Conservation (phyloP, 164 flowering plant species). For the Chloranthus sessilifolius region DNA sequence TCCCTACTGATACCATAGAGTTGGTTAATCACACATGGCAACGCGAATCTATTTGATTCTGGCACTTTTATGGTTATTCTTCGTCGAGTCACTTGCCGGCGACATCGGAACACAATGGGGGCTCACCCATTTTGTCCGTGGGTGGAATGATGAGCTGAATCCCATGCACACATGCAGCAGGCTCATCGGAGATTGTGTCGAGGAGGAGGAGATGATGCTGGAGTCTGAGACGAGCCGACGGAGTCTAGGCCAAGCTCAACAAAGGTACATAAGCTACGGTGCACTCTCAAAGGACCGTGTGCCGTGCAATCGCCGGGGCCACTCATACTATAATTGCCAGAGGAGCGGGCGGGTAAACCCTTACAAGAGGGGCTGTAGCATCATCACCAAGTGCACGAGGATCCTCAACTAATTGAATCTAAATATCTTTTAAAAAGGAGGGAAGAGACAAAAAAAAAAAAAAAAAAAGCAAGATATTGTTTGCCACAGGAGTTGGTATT, state of each 20-base stretch:
- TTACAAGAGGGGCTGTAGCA: slow-evolving; percentile 37
- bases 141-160: not conserved
- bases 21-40: too few species aligned
- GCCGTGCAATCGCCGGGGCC: slow-evolving; percentile 43
- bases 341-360: slow-evolving; percentile 29
- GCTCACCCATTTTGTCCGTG: not conserved
- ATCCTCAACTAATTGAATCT: too few species aligned
- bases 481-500: too few species aligned
- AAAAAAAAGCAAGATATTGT: too few species aligned
- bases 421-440: too few species aligned
- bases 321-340: slow-evolving; percentile 40
- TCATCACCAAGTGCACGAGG: slow-evolving; percentile 34
- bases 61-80: not conserved
- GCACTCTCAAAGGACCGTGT: slow-evolving; percentile 26
- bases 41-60: not conserved
- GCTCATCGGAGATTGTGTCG: slow-evolving; percentile 14
- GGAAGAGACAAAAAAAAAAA: too few species aligned
- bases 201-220: slow-evolving; percentile 28
- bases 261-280: slow-evolving; percentile 14
- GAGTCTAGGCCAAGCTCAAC: not conserved
- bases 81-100: not conserved
- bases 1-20: too few species aligned
- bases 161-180: not conserved
- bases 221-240: slow-evolving; percentile 30
- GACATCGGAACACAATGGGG: slow-evolving; percentile 1